Evolutionary conservation across 345 rosid genomes (phyloP).

Genomic region (Bruguiera parviflora): DNA sequence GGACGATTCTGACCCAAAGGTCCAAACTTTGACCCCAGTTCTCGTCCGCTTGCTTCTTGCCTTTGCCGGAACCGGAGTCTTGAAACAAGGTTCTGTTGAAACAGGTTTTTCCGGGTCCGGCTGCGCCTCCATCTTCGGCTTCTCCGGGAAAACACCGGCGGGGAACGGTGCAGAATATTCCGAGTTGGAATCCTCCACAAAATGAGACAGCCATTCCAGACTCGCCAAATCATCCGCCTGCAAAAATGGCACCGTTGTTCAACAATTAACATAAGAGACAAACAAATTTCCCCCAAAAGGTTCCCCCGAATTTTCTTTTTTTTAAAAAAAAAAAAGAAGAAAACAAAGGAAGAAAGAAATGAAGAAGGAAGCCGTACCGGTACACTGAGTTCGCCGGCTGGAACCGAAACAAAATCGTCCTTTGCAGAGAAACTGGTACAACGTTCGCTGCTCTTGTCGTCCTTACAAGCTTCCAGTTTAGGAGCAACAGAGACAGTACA

Average conservation of each 20-base stretch:
- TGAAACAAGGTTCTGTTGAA: slow-evolving; percentile 24
- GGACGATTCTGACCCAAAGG: slow-evolving; percentile 52
- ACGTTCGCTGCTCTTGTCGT: slow-evolving; percentile 13
- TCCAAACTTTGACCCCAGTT: slow-evolving; percentile 54
- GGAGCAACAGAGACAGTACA: slow-evolving; percentile 22
- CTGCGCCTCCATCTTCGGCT: slow-evolving; percentile 24
- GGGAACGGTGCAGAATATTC: slow-evolving; percentile 51
- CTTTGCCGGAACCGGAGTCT: slow-evolving; percentile 62
- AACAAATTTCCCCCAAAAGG: slow-evolving; percentile 1
- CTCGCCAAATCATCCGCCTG: slow-evolving; percentile 69
- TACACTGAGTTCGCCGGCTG: slow-evolving; percentile 51
- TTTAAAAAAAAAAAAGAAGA: not conserved
- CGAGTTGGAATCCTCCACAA: slow-evolving; percentile 79
- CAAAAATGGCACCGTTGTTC: slow-evolving; percentile 10
- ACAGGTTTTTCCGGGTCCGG: slow-evolving; percentile 24
- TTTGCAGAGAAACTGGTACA: slow-evolving; percentile 18
- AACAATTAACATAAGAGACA: not conserved
- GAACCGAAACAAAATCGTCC: slow-evolving; percentile 43
- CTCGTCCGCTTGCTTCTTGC: slow-evolving; percentile 79
- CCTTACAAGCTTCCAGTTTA: slow-evolving; percentile 8
- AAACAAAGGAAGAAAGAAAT: not conserved
- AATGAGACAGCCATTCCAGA: slow-evolving; percentile 87
- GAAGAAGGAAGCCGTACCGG: slow-evolving; percentile 43
- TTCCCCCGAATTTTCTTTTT: no score
- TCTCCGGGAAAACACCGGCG: slow-evolving; percentile 27